These are phyloP conservation scores for Rhodamnia rubescens DNA, from an alignment of 345 rosid species.

Conservation along the genomic window DNA sequence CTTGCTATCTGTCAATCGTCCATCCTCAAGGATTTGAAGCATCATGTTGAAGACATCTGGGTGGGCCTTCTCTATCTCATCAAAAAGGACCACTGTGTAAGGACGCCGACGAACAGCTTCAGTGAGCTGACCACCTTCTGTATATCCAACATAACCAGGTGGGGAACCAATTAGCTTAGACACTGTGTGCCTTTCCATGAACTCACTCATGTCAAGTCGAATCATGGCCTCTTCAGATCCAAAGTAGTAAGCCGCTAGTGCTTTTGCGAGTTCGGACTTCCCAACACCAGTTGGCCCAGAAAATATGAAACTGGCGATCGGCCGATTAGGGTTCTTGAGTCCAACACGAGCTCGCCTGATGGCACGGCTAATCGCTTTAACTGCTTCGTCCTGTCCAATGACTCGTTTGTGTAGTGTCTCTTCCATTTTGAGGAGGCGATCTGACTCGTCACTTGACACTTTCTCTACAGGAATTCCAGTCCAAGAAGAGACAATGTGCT, in stretches of 20 bases:
- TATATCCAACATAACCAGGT: conserved; percentile 97
- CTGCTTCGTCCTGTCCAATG: conserved; percentile 98
- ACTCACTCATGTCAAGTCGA: conserved; percentile 97
- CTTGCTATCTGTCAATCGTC: conserved; percentile 94
- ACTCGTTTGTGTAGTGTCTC: conserved; percentile 86
- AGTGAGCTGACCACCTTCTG: conserved; percentile 94
- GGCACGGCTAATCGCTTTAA: conserved; percentile 87
- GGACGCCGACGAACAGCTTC: conserved; percentile 98
- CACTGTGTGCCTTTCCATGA: conserved; percentile 96
- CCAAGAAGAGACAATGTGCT: conserved; percentile 90
- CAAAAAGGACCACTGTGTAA: conserved; percentile 82
- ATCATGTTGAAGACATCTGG: conserved; percentile 98
- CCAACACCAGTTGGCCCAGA: conserved; percentile 99
- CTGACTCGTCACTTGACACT: conserved; percentile 92
- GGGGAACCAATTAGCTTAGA: conserved; percentile 98
- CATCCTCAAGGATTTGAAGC: conserved; percentile 99
- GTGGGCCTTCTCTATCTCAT: conserved; percentile 97
- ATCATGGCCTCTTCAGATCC: conserved; percentile 99
- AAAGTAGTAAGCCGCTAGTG: conserved; percentile 88
- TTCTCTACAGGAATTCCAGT: conserved; percentile 99
- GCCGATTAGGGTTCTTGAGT: conserved; percentile 88
- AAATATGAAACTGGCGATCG: conserved; percentile 97
- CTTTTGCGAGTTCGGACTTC: conserved; percentile 93
- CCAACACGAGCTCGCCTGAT: conserved; percentile 98
- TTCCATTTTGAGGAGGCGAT: conserved; percentile 92